A percentile compares a stretch with the other conserved stretches of the same genome.
Conservation (phyloP, 192 early-diverging fungal species). For the Backusella mclennaniae region DNA sequence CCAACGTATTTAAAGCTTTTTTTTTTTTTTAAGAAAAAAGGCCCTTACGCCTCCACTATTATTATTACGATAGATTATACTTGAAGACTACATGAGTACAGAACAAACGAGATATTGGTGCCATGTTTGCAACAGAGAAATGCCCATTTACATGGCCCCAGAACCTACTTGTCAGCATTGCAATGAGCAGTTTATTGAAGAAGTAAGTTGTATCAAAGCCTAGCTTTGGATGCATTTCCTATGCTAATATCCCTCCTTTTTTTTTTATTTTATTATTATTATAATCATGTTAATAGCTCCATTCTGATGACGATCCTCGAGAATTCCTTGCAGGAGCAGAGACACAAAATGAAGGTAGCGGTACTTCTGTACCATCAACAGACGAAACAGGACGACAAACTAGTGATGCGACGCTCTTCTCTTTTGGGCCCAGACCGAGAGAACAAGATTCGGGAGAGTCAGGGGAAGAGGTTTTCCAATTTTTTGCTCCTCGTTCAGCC, state of each 20-base stretch:
- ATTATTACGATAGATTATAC: background rate
- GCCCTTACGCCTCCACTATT: background rate
- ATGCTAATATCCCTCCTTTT: background rate
- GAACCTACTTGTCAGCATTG: constrained; percentile 78
- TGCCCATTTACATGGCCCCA: constrained; percentile 67
- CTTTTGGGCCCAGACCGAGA: background rate
- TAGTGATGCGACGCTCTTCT: background rate
- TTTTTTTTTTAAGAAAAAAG: too few relatives aligned
- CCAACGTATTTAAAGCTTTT: too few relatives aligned
- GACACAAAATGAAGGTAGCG: background rate
- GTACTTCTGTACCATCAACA: background rate
- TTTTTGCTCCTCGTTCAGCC: constrained; percentile 2
- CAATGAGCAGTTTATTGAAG: constrained; percentile 80
- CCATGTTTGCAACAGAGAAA: constrained; percentile 61
- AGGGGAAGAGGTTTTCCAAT: constrained; percentile 15
- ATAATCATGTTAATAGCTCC: background rate
- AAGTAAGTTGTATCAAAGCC: constrained; percentile 43
- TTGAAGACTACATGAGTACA: background rate
- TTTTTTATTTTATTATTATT: background rate
- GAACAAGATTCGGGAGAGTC: background rate
- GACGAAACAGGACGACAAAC: background rate
- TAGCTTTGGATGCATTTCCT: background rate
- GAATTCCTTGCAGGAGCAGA: constrained; percentile 12
- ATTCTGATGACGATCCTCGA: constrained; percentile 19
- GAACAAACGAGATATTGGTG: constrained; percentile 52